Evolutionary conservation across 2,329 filamentous ascomycete species (phyloP).

Genomic region (Fusarium luffae): DNA sequence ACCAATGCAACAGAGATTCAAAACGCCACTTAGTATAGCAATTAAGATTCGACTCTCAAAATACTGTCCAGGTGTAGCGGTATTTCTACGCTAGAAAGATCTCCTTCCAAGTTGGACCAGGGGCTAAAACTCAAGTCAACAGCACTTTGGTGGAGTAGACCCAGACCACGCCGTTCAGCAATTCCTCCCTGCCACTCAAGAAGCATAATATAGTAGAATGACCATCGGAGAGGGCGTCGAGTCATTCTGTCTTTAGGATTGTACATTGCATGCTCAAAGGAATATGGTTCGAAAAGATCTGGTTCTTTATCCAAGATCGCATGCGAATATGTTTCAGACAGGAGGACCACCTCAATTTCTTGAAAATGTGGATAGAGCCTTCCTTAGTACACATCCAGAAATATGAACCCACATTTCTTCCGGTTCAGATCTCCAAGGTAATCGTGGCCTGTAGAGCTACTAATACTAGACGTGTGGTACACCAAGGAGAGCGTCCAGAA

Average conservation of each 20-base stretch:
- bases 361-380: not conserved
- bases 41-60: rapidly evolving
- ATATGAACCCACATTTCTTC: too few relatives aligned
- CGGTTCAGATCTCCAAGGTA: not conserved
- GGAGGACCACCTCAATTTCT: conserved; percentile 8
- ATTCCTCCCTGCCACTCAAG: not conserved
- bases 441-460: not conserved
- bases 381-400: conserved; percentile 21
- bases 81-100: too few relatives aligned
- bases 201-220: not conserved
- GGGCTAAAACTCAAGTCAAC: not conserved
- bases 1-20: not conserved
- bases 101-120: too few relatives aligned
- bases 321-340: not conserved
- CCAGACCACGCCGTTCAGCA: not conserved
- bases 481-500: conserved; percentile 28
- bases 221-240: rapidly evolving
- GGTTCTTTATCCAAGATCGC: not conserved
- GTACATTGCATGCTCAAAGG: not conserved
- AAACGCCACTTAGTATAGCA: too few relatives aligned
- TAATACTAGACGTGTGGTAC: not conserved
- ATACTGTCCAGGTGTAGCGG: not conserved
- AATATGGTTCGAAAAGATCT: not conserved
- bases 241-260: rapidly evolving
- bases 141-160: not conserved